A percentile compares a stretch with the other conserved stretches of the same genome.
Conservation (phyloP, 768 basidiomycete species). For the Russula compacta region DNA sequence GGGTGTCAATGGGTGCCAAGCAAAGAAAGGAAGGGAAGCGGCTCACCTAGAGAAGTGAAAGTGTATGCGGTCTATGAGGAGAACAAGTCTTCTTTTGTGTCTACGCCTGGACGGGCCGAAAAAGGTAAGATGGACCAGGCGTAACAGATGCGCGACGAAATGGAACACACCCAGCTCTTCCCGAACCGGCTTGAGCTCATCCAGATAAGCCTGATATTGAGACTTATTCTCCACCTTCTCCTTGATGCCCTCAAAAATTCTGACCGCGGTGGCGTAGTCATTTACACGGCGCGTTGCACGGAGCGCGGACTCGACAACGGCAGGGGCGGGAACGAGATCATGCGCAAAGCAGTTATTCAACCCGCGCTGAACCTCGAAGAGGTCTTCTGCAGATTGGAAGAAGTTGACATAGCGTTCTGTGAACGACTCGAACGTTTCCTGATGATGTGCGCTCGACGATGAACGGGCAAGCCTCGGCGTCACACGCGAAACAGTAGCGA, state of each 20-base stretch:
- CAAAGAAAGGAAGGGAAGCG: background rate
- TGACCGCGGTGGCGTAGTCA: slow-evolving; percentile 94
- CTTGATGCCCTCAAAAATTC: slow-evolving; percentile 91
- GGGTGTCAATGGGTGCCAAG: background rate
- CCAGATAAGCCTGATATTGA: slow-evolving; percentile 90
- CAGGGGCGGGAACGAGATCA: slow-evolving; percentile 83
- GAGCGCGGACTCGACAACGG: slow-evolving; percentile 80
- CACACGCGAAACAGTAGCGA: slow-evolving; percentile 34
- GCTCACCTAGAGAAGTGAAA: slow-evolving; percentile 2
- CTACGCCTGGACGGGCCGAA: slow-evolving; percentile 36
- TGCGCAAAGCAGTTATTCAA: slow-evolving; percentile 99
- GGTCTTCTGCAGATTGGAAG: slow-evolving; percentile 87
- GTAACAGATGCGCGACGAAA: background rate
- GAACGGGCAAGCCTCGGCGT: slow-evolving; percentile 40
- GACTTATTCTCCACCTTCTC: slow-evolving; percentile 97
- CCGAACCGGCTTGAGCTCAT: slow-evolving; percentile 79
- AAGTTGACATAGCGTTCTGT: slow-evolving; percentile 89
- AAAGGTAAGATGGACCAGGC: background rate
- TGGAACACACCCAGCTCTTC: slow-evolving; percentile 76
- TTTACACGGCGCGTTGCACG: slow-evolving; percentile 85
- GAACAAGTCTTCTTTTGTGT: slow-evolving; percentile 58
- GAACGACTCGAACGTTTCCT: slow-evolving; percentile 92
- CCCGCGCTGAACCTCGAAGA: slow-evolving; percentile 98
- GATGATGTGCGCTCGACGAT: slow-evolving; percentile 56
- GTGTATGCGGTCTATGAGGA: slow-evolving; percentile 29